Evolutionary conservation across 2,329 filamentous ascomycete genomes (phyloP).

Genomic region (Drechslera avenae): DNA sequence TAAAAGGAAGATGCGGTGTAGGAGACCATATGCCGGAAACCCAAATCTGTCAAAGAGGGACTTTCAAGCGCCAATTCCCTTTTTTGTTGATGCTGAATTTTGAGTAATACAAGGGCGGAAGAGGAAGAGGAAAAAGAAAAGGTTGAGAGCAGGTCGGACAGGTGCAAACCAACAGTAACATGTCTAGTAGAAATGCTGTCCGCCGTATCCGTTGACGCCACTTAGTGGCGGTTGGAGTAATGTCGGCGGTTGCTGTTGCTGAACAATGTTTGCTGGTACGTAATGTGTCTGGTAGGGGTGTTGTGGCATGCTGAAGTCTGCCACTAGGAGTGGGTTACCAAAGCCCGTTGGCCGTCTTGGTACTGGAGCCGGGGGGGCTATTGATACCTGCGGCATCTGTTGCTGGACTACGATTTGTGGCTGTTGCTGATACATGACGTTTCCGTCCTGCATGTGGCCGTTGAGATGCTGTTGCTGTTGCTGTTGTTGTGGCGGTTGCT

Average conservation of each 20-base stretch:
- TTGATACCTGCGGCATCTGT: constrained; percentile 24
- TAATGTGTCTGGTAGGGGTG: constrained; percentile 85
- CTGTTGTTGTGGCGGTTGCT: constrained; percentile 28
- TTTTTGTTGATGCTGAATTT: neutral
- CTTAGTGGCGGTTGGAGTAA: constrained; percentile 28
- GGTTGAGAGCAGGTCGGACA: neutral
- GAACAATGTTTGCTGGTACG: constrained; percentile 68
- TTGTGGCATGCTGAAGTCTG: constrained; percentile 77
- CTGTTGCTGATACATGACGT: constrained; percentile 19
- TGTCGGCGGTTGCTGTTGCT: constrained; percentile 31
- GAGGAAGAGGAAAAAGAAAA: too few relatives aligned
- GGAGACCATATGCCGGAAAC: neutral
- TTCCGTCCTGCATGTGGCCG: constrained; percentile 21
- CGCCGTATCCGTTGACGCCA: constrained; percentile 27
- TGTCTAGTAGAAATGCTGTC: constrained; percentile 26
- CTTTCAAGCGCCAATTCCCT: neutral
- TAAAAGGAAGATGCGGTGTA: neutral
- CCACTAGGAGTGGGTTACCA: constrained; percentile 72
- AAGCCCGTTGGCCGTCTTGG: constrained; percentile 55
- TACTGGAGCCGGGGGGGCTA: constrained; percentile 24
- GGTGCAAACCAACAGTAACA: neutral
- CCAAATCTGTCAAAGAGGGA: too few relatives aligned
- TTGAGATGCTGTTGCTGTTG: constrained; percentile 22
- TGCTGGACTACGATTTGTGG: constrained; percentile 25
- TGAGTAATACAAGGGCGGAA: constrained; percentile 3